phyloP scores from a whole-genome alignment of 2,329 filamentous ascomycete genomes.

The Penicillium sclerotigenum region DNA sequence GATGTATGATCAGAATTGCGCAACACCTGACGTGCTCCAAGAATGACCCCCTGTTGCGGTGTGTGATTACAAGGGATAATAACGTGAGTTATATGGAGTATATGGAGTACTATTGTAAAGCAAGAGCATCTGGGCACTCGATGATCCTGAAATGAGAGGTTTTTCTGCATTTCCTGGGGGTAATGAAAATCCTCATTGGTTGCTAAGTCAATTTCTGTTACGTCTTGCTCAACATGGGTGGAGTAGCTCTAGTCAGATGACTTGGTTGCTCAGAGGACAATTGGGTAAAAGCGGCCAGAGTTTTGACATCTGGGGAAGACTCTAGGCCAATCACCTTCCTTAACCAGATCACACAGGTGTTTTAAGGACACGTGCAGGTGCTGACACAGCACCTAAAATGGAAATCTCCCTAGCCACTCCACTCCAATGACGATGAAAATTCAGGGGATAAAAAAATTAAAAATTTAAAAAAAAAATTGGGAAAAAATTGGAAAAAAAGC shows the following conservation, averaged over 20 bases:
- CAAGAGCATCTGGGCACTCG: conserved; percentile 17
- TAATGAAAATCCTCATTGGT: conserved; percentile 36
- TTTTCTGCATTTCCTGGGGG: conserved; percentile 24
- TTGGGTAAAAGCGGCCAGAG: conserved; percentile 18
- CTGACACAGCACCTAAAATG: conserved; percentile 11
- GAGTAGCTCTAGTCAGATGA: conserved; percentile 33
- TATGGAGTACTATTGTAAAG: no score
- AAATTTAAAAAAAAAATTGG: conserved; percentile 10
- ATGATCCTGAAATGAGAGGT: conserved; percentile 12
- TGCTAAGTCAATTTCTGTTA: conserved; percentile 35
- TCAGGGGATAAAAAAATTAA: conserved; percentile 6
- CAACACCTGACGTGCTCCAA: not conserved
- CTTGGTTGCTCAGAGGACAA: conserved; percentile 7
- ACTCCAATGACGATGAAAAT: conserved; percentile 10
- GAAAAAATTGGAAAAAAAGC: conserved; percentile 6
- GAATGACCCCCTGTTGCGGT: not conserved
- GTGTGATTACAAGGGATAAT: conserved; percentile 2
- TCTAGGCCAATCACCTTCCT: not conserved
- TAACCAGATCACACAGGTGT: conserved; percentile 1
- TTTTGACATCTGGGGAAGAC: not conserved
- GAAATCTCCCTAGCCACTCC: conserved; percentile 5
- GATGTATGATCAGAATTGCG: not conserved
- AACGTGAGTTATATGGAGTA: not conserved
- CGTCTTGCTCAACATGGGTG: conserved; percentile 28
- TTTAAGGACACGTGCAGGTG: conserved; percentile 1